These are phyloP conservation scores for Aphanomyces stellatus DNA, from an alignment of 352 stramenopile species.

Conservation along the genomic window DNA sequence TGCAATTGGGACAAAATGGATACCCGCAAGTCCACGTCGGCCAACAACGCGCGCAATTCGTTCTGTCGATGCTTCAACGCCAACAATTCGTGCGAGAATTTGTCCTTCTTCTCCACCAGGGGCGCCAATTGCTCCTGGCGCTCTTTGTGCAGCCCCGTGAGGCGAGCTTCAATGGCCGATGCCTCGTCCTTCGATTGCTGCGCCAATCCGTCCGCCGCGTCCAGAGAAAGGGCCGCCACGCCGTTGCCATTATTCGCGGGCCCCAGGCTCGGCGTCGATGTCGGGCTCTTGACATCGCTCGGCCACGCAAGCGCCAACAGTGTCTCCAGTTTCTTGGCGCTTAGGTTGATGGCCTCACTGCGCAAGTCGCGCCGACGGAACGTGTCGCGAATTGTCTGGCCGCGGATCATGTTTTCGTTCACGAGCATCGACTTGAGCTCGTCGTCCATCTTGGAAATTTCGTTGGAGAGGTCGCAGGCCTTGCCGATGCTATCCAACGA, in stretches of 20 bases:
- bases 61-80: constrained; percentile 17
- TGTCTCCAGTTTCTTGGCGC: neutral
- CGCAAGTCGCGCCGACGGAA: constrained; percentile 70
- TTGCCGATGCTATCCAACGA: constrained; percentile 31
- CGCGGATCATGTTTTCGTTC: constrained; percentile 47
- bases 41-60: constrained; percentile 9
- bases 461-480: constrained; percentile 30
- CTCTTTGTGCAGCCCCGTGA: constrained; percentile 40
- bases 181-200: constrained; percentile 36
- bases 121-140: constrained; percentile 45
- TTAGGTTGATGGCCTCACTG: constrained; percentile 42
- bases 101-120: constrained; percentile 44
- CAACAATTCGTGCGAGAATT: constrained; percentile 28
- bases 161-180: constrained; percentile 28
- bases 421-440: constrained; percentile 15
- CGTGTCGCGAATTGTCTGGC: constrained; percentile 64
- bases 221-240: constrained; percentile 29
- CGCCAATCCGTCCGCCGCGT: constrained; percentile 31
- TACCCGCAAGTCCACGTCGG: constrained; percentile 10
- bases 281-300: neutral
- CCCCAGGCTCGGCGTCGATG: neutral
- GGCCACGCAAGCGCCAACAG: neutral
- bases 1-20: constrained; percentile 13
- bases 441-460: constrained; percentile 26
- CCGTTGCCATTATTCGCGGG: neutral